Evolutionary conservation across 2,329 filamentous ascomycete genomes (phyloP).

Genomic region (Lasiodiplodia citricola): DNA sequence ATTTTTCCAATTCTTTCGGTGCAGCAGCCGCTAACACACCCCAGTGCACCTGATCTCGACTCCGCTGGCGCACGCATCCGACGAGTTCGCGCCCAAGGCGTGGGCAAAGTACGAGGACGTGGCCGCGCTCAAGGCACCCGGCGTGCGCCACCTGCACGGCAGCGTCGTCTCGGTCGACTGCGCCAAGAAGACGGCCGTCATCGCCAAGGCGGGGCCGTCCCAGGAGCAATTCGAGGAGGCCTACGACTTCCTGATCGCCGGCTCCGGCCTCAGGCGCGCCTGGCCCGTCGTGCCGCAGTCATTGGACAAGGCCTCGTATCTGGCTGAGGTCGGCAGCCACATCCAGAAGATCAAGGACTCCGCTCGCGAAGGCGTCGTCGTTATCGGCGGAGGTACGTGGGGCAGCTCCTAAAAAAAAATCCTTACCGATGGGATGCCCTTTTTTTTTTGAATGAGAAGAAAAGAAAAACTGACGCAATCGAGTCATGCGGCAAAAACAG

Average conservation of each 20-base stretch:
- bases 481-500: slow-evolving; percentile 38
- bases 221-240: slow-evolving; percentile 29
- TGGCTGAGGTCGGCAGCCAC: slow-evolving; percentile 66
- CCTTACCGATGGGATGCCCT: no score
- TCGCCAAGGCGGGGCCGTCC: slow-evolving; percentile 1
- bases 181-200: slow-evolving; percentile 4
- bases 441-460: not conserved
- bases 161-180: slow-evolving; percentile 12
- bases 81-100: slow-evolving; percentile 13
- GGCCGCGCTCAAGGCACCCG: slow-evolving; percentile 4
- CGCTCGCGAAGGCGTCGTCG: slow-evolving; percentile 54
- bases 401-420: not conserved
- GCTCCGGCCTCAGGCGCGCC: slow-evolving; percentile 70
- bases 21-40: slow-evolving; percentile 69
- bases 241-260: slow-evolving; percentile 79
- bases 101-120: slow-evolving; percentile 3
- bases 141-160: slow-evolving; percentile 13
- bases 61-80: slow-evolving; percentile 1
- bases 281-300: slow-evolving; percentile 78
- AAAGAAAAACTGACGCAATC: no score
- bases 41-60: slow-evolving; percentile 14
- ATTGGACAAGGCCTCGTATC: slow-evolving; percentile 63
- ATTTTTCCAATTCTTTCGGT: slow-evolving; percentile 49
- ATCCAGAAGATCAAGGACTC: slow-evolving; percentile 43
- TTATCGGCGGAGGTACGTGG: slow-evolving; percentile 70